Evolutionary conservation across 768 basidiomycete species (phyloP).

Genomic region (Hygrocybe punicea): DNA sequence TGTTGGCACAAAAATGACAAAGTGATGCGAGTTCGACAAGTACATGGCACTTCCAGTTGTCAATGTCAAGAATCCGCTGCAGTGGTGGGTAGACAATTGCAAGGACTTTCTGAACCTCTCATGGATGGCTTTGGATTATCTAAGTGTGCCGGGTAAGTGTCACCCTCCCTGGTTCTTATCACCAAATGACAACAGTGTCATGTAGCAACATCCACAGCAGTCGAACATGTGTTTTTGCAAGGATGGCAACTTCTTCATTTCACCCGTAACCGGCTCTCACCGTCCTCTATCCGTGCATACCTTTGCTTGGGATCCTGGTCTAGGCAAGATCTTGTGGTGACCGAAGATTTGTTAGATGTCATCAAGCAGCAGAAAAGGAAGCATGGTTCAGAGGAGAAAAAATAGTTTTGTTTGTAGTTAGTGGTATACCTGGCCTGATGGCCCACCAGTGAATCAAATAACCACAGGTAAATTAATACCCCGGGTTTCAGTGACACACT

Average conservation of each 20-base stretch:
- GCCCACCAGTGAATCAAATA: no score
- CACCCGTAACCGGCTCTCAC: neutral
- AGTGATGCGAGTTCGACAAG: conserved; percentile 24
- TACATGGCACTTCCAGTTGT: conserved; percentile 27
- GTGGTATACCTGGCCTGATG: no score
- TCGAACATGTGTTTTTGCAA: conserved; percentile 16
- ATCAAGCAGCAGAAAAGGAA: neutral
- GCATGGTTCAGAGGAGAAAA: no score
- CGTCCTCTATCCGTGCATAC: neutral
- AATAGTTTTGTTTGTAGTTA: no score
- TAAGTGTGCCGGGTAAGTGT: conserved; percentile 26
- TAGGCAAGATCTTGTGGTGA: neutral
- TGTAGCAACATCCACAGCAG: conserved; percentile 31
- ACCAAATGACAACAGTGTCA: conserved; percentile 7
- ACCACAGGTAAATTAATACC: no score
- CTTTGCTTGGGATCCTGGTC: neutral
- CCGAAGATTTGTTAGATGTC: neutral
- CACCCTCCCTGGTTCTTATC: conserved; percentile 3
- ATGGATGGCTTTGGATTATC: conserved; percentile 35
- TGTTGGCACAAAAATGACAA: conserved; percentile 11
- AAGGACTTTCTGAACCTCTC: conserved; percentile 27
- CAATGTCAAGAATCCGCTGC: conserved; percentile 19
- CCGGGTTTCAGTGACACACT: no score
- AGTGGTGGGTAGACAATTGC: conserved; percentile 29
- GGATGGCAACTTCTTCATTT: neutral